phyloP scores from a whole-genome alignment of 495 filamentous ascomycete genomes.

The Filosporella fistucella region DNA sequence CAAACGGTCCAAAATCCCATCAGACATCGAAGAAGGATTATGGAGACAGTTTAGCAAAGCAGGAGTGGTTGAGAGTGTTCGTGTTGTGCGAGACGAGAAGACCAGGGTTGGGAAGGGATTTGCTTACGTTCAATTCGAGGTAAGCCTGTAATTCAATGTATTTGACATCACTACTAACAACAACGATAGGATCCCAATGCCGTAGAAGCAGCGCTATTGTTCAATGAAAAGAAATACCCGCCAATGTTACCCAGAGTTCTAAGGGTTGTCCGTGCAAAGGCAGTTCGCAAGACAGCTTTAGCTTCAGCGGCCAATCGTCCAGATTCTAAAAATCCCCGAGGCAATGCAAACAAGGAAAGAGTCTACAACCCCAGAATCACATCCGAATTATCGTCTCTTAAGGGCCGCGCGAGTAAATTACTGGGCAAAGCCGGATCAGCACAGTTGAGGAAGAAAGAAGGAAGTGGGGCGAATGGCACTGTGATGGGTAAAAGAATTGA shows the following conservation, averaged over 20 bases:
- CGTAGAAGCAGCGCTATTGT: slow-evolving; percentile 82
- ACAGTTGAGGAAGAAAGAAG: slow-evolving; percentile 39
- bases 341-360: neutral
- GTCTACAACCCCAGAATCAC: slow-evolving; percentile 59
- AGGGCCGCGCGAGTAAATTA: slow-evolving; percentile 77
- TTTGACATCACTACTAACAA: slow-evolving; percentile 10
- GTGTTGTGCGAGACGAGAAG: slow-evolving; percentile 82
- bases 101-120: slow-evolving; percentile 96
- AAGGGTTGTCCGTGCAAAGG: slow-evolving; percentile 80
- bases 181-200: slow-evolving; percentile 75
- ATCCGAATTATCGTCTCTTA: slow-evolving; percentile 62
- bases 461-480: slow-evolving; percentile 18
- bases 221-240: slow-evolving; percentile 87
- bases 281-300: slow-evolving; percentile 60
- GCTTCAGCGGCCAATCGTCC: slow-evolving; percentile 11
- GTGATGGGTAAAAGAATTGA: slow-evolving; percentile 16
- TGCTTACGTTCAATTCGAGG: slow-evolving; percentile 93
- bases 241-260: slow-evolving; percentile 86
- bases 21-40: slow-evolving; percentile 91
- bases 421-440: slow-evolving; percentile 75
- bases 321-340: slow-evolving; percentile 11
- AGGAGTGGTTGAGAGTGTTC: slow-evolving; percentile 86
- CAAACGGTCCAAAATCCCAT: slow-evolving; percentile 61
- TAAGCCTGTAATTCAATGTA: too few relatives aligned
- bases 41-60: slow-evolving; percentile 81